Base-by-base conservation (phyloP, 2,329 filamentous ascomycete species). In the Penicillium sp. region DNA sequence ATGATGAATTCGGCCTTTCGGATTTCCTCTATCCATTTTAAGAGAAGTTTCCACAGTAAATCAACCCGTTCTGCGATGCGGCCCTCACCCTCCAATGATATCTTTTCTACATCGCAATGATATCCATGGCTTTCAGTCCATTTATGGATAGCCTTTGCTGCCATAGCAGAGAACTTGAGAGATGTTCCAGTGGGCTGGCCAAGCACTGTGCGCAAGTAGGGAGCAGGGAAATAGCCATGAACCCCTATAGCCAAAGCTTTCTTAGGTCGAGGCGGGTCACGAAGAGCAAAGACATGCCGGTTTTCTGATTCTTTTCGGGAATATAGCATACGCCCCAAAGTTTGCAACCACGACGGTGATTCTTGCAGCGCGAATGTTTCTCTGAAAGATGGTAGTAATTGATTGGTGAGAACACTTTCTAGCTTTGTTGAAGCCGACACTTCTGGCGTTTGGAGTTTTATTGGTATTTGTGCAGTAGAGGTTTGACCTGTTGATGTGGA, bases 131-230 rank as follows among this genome's bases (percentile, higher is more conserved):
- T 78, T 53, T 90, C 84, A 0, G 90, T 84, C 90, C 92, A 99
- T 59, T 87, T 82, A 57, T 87, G 83, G 64, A 99, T 93, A 1
- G 90, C 88, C 40, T 89, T 85, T 5, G 91, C 91, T 18, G 89
- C 89, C 66, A 93, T 87, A 61, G 89, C 93, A 9, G 92, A 91
- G 68, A 99, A 99, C 42, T 91, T 87, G 56, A 97, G 85, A 0
- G 93, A 97, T 0, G 94, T 99, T 5, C 94, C 94, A 0, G 92
- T 99, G 0, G 94, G 94, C 65, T 96, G 93, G 0, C 94, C 94
- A 16, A 97, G 87, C 63, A 99, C 89, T 20, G 88, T 89, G n/a
- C 94, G 87, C 35, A 99, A 81, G 43, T 95, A 83, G 0, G 88
- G 84, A 0, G 91, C 91, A 1, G 94, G 94, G 63, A 97, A 97